A percentile compares a stretch with the other conserved stretches of the same genome.
These are phyloP conservation scores for Corchorus olitorius DNA, from an alignment of 345 rosid genomes.

Conservation along the genomic window DNA sequence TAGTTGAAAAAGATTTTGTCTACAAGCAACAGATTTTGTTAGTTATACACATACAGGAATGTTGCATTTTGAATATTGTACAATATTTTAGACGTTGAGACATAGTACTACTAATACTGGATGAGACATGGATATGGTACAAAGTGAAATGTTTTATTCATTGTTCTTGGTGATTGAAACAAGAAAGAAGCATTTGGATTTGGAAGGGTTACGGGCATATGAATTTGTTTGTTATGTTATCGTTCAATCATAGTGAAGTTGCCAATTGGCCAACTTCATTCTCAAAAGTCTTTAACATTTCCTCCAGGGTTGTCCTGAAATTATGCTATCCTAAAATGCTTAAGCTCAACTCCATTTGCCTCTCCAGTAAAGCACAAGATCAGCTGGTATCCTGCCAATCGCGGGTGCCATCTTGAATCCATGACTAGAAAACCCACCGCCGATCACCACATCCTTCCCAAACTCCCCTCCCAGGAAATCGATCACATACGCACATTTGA, in stretches of 20 bases:
- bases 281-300: constrained; percentile 47
- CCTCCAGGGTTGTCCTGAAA: constrained; percentile 65
- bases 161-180: too few species aligned
- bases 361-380: constrained; percentile 55
- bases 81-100: not conserved
- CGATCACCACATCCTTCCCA: constrained; percentile 69
- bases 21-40: constrained; percentile 10
- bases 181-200: too few species aligned
- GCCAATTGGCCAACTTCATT: constrained; percentile 44
- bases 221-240: not conserved
- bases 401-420: constrained; percentile 92
- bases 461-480: constrained; percentile 83
- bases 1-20: constrained; percentile 3
- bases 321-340: constrained; percentile 56
- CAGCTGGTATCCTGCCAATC: constrained; percentile 72
- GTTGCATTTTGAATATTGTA: not conserved
- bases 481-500: constrained; percentile 73
- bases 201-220: not conserved
- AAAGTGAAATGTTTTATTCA: too few species aligned
- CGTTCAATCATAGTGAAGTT: not conserved
- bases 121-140: not conserved
- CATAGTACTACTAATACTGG: not conserved
- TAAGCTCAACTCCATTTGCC: constrained; percentile 52
- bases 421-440: constrained; percentile 87
- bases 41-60: not conserved